These are phyloP conservation scores for Penicillium egyptiacum DNA, from an alignment of 495 filamentous ascomycete genomes.

Conservation along the genomic window DNA sequence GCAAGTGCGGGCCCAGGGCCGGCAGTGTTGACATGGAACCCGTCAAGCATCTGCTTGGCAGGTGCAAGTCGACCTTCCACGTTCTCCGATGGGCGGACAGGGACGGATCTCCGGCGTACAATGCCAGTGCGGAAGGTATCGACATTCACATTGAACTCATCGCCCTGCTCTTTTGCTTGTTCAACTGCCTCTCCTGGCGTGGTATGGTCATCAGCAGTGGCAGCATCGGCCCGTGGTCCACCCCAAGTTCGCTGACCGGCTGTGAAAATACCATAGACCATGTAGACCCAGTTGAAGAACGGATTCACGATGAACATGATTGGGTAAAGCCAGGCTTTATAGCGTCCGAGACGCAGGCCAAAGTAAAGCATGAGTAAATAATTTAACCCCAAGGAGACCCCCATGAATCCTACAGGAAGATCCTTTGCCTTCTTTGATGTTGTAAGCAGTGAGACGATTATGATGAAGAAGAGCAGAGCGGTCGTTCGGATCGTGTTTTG, in stretches of 20 bases:
- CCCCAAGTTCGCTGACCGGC: slow-evolving; percentile 97
- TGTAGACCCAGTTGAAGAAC: slow-evolving; percentile 98
- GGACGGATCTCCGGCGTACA: slow-evolving; percentile 52
- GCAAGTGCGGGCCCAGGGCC: slow-evolving; percentile 40
- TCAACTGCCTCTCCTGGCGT: slow-evolving; percentile 83
- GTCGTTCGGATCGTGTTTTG: slow-evolving; percentile 98
- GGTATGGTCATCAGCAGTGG: slow-evolving; percentile 73
- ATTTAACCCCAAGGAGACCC: slow-evolving; percentile 90
- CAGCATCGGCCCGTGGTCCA: slow-evolving; percentile 89
- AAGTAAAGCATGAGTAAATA: slow-evolving; percentile 98
- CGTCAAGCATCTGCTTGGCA: slow-evolving; percentile 51
- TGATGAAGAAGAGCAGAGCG: slow-evolving; percentile 91
- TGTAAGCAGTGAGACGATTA: slow-evolving; percentile 84
- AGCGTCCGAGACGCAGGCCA: slow-evolving; percentile 78
- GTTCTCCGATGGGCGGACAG: slow-evolving; percentile 69
- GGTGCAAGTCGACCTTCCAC: slow-evolving; percentile 62
- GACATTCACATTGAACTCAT: slow-evolving; percentile 89
- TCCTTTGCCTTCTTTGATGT: slow-evolving; percentile 74
- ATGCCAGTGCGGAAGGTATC: slow-evolving; percentile 78
- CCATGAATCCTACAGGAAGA: slow-evolving; percentile 92
- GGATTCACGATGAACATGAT: slow-evolving; percentile 95
- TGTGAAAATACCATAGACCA: slow-evolving; percentile 86
- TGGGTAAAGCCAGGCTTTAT: slow-evolving; percentile 92
- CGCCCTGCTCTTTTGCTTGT: slow-evolving; percentile 72
- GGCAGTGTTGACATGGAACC: slow-evolving; percentile 42